These are phyloP conservation scores for Biscutella laevigata DNA, from an alignment of 441 rosid species.

Conservation along the genomic window DNA sequence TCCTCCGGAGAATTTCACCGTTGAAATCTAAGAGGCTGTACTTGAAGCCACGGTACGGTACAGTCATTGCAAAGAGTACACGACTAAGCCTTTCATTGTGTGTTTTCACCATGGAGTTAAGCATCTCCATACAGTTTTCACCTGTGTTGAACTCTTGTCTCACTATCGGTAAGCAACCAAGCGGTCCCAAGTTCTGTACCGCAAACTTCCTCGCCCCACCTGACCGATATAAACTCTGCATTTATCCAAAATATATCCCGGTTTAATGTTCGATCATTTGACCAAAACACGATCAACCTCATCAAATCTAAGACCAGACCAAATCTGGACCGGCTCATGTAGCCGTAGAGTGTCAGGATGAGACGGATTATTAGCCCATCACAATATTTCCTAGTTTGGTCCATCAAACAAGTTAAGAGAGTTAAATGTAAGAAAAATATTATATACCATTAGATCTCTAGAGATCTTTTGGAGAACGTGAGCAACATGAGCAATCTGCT, in stretches of 20 bases:
- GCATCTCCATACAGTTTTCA: slow-evolving; percentile 19
- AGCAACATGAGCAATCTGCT: slow-evolving; percentile 11
- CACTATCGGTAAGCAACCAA: slow-evolving; percentile 24
- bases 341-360: too few species aligned
- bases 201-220: slow-evolving; percentile 32
- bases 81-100: slow-evolving; percentile 27
- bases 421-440: neutral
- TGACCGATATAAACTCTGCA: slow-evolving; percentile 15
- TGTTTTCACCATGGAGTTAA: slow-evolving; percentile 12
- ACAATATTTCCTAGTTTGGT: neutral
- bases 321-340: neutral
- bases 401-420: neutral
- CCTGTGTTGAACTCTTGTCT: slow-evolving; percentile 14
- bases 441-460: slow-evolving; percentile 15
- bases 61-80: neutral
- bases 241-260: too few species aligned
- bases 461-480: slow-evolving; percentile 1
- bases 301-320: neutral
- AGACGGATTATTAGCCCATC: too few species aligned
- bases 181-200: slow-evolving; percentile 21
- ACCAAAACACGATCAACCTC: neutral
- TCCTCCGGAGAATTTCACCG: slow-evolving; percentile 14
- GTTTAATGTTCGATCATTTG: neutral
- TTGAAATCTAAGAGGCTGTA: slow-evolving; percentile 26
- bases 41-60: slow-evolving; percentile 2